phyloP scores from a whole-genome alignment of 495 filamentous ascomycete genomes.

The Trichoderma asperelloides region DNA sequence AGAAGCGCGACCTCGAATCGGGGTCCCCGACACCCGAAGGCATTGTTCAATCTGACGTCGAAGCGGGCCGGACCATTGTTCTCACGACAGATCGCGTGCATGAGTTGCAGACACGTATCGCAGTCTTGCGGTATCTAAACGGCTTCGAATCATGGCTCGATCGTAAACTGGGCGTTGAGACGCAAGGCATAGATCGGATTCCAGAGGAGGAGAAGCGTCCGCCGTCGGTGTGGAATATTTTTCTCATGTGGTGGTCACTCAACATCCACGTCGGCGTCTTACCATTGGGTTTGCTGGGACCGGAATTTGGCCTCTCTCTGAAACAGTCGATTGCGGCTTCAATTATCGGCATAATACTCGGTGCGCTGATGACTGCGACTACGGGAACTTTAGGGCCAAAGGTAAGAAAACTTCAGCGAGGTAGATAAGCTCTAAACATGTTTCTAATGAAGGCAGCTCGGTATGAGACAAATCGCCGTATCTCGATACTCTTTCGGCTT shows the following conservation, averaged over 20 bases:
- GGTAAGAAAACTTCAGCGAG: not conserved
- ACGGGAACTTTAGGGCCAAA: not conserved
- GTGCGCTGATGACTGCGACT: not conserved
- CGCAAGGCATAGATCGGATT: not conserved
- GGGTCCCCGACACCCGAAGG: not conserved
- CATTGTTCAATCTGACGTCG: not conserved
- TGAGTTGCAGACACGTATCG: not conserved
- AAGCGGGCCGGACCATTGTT: not conserved
- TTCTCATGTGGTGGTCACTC: constrained; percentile 2
- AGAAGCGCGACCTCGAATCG: not conserved
- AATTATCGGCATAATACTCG: not conserved
- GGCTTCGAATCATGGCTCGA: not conserved
- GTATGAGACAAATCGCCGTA: not conserved
- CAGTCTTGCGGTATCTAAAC: not conserved
- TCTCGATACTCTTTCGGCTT: not conserved
- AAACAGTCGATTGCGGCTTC: not conserved
- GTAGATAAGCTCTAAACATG: not conserved
- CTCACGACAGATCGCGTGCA: not conserved
- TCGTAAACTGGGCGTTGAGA: not conserved
- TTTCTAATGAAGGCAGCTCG: not conserved
- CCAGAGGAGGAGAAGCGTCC: not conserved
- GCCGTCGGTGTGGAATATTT: not conserved
- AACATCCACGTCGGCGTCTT: not conserved
- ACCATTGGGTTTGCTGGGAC: not conserved
- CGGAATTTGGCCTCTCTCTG: not conserved